These are phyloP conservation scores for Mycena belliarum DNA, from an alignment of 768 basidiomycete species.

Conservation along the genomic window DNA sequence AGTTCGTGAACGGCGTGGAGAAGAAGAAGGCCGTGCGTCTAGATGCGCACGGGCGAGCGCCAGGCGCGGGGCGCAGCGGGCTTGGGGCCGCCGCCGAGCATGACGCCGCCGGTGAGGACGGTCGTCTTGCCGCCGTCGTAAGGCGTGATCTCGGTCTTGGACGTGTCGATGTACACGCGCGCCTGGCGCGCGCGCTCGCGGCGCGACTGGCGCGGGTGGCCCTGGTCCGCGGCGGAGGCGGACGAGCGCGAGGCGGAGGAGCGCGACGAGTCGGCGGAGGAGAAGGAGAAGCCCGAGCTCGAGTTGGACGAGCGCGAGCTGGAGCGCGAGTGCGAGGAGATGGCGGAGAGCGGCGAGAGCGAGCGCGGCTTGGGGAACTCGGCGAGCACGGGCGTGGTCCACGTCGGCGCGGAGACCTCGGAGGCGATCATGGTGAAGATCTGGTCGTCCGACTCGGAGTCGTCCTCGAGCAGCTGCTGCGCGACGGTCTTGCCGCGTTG, in stretches of 20 bases:
- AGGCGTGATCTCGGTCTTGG: constrained; percentile 79
- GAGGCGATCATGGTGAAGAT: constrained; percentile 76
- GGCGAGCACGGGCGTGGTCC: constrained; percentile 65
- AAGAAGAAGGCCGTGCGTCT: constrained; percentile 23
- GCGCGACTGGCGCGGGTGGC: constrained; percentile 53
- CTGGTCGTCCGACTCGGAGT: constrained; percentile 69
- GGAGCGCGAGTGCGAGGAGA: constrained; percentile 54
- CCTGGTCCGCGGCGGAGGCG: constrained; percentile 28
- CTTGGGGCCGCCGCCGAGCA: constrained; percentile 65
- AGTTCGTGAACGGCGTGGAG: constrained; percentile 20
- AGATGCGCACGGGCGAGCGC: constrained; percentile 54
- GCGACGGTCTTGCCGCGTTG: constrained; percentile 62
- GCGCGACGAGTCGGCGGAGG: constrained; percentile 49
- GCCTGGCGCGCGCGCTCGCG: constrained; percentile 70
- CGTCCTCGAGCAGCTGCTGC: constrained; percentile 73
- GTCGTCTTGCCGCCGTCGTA: constrained; percentile 90
- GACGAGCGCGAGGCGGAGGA: constrained; percentile 43
- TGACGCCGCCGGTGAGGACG: constrained; percentile 84
- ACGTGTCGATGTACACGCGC: constrained; percentile 70
- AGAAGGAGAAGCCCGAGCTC: constrained; percentile 60
- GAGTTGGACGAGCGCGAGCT: constrained; percentile 76
- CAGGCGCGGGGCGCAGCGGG: constrained; percentile 43
- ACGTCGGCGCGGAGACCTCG: constrained; percentile 66
- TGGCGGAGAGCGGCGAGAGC: constrained; percentile 58
- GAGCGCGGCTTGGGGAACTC: constrained; percentile 60